Evolutionary conservation across 345 rosid species (phyloP), one percentile per base, ranked within the genome.

Genomic region (Cardamine occulta): DNA sequence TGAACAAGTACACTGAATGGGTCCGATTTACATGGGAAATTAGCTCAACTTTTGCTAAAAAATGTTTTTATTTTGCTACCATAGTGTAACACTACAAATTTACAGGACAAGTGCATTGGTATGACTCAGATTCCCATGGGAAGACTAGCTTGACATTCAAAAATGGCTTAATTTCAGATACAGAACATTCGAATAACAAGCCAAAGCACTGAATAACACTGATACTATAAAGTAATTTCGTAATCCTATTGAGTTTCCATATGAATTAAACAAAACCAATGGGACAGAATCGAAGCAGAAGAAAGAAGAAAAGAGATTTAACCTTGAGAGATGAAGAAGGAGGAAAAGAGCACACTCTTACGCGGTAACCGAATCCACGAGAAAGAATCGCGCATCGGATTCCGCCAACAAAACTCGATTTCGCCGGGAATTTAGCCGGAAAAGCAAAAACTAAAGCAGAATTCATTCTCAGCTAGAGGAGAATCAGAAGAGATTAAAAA

Each of bases 281-380:
- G 1, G 8, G 21, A 56, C 39, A n/a, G 17, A 44, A 42, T 29
- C 37, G 5, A 40, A 73, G 51, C 51, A 51, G 17, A 35, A 28
- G 58, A 32, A 1, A 39, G 8, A 0, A 1, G 31, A 34, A 28
- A 35, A 14, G 21, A 45, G 55, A 48, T 34, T 28, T 12, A 23
- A 78, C 81, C 77, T 78, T 78, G 64, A 73, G 64, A 73, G 78
- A 78, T 32, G 64, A 42, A 51, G 59, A 24, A 58, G 34, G 58
- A 66, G 44, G 72, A 21, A 56, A 53, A 72, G 81, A 49, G 57
- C 65, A 59, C 51, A 59, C 31, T 72, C 74, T 52, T 24, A 66
- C 42, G 47, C 57, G 31, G 68, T 17, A 39, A 29, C 45, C 56
- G 51, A 71, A 49, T 66, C 68, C 23, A 47, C 12, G 4, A 35